Conservation (phyloP, 139 green algal genomes). For the Picochlorum sp. region DNA sequence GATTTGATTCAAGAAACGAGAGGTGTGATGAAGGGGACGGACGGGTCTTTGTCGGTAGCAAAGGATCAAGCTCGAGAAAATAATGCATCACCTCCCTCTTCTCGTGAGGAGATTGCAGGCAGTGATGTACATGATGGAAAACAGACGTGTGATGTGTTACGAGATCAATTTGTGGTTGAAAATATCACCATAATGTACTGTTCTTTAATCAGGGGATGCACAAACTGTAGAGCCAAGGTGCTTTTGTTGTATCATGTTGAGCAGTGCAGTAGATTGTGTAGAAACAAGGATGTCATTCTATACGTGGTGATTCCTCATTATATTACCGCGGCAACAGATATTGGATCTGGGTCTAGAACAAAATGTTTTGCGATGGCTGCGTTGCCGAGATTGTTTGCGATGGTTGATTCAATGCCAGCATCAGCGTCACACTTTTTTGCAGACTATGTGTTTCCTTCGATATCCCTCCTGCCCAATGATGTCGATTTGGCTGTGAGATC, state of each 20-base stretch:
- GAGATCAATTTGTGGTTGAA: slow-evolving; percentile 22
- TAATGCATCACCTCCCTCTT: too few relatives aligned
- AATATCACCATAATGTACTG: slow-evolving; percentile 57
- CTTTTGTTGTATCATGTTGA: slow-evolving; percentile 55
- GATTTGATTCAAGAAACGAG: too few relatives aligned
- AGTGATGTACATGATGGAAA: too few relatives aligned
- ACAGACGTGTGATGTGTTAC: not conserved
- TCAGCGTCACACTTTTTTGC: slow-evolving; percentile 70
- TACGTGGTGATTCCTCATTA: slow-evolving; percentile 80
- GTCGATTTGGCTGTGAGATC: slow-evolving; percentile 63
- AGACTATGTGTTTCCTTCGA: slow-evolving; percentile 88
- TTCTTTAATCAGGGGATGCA: slow-evolving; percentile 58
- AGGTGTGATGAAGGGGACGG: too few relatives aligned
- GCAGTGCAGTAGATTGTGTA: slow-evolving; percentile 28
- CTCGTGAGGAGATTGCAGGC: too few relatives aligned
- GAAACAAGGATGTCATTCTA: slow-evolving; percentile 68
- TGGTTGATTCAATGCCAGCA: slow-evolving; percentile 32
- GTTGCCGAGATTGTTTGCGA: slow-evolving; percentile 26
- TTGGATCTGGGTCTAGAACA: slow-evolving; percentile 20
- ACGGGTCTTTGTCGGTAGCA: too few relatives aligned
- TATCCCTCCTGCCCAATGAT: slow-evolving; percentile 78
- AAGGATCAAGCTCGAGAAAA: too few relatives aligned
- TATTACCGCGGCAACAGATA: slow-evolving; percentile 36
- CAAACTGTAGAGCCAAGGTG: slow-evolving; percentile 4
- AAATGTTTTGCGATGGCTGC: slow-evolving; percentile 44